Evolutionary conservation across 805 yeast genomes (phyloP), one percentile per base, ranked within the genome.

Genomic region (Myxozyma lipomycoides): DNA sequence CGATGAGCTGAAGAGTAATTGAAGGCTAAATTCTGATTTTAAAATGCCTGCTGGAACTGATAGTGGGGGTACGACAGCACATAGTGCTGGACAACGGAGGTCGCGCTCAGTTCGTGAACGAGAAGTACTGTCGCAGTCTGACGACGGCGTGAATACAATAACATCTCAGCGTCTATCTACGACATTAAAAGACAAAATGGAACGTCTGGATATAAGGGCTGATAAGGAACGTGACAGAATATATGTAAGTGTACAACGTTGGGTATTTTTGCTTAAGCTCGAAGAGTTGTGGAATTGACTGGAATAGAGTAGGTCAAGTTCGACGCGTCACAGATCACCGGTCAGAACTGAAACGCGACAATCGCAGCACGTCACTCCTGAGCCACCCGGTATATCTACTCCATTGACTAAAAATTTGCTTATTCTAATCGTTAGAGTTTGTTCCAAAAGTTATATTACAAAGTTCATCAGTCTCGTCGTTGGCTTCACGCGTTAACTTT

Each of bases 381-480:
- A 28, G 32, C 7, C 32, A 28, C 12, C 32, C 12, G 32, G 32
- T 7, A 9, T 12, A n/a, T n/a, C n/a, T n/a, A n/a, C n/a, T n/a
- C n/a, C n/a, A n/a, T n/a, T n/a, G n/a, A n/a, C n/a, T n/a, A n/a
- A n/a, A n/a, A n/a, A n/a, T n/a, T n/a, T n/a, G n/a, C n/a, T n/a
- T 28, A 28, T 28, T 9, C 12, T 28, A 12, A 28, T 12, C 12
- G 32, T 12, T 28, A 28, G 53, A 12, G 0, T 55, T 47, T 46
- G 41, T 40, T 19, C 53, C 58, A 4, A 52, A 48, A 24, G 59
- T 55, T 12, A 39, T 26, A n/a, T 38, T 55, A 17, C 30, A 42
- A 3, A 35, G 42, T 7, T 35, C 44, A 32, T 37, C 55, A 17
- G 17, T 48, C 1, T 55, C 59, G 3, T 22, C 59, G 15, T 45